Percentiles rank a stretch among this genome's conserved stretches.
Conservation (phyloP, 177 flowering plant species). For the Tripterygium wilfordii region DNA sequence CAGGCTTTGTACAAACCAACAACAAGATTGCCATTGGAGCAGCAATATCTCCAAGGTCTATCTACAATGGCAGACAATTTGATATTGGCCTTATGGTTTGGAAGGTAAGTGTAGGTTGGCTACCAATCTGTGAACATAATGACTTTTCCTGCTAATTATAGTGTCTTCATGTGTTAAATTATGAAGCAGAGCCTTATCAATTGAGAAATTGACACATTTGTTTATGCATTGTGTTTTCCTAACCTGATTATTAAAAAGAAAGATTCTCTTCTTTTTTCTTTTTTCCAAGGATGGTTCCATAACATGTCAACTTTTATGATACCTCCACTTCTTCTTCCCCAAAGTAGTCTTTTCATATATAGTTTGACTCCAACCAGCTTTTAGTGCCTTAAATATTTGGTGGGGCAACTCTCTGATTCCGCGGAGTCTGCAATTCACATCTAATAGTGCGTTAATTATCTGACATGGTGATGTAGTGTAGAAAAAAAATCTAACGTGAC, state of each 20-base stretch:
- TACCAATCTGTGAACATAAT: too few species aligned
- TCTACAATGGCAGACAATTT: constrained; percentile 31
- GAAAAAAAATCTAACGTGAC: too few species aligned
- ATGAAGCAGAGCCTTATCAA: too few species aligned
- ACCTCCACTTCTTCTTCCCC: background rate
- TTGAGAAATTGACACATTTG: too few species aligned
- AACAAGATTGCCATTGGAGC: constrained; percentile 46
- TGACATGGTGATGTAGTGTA: too few species aligned
- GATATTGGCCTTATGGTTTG: constrained; percentile 38
- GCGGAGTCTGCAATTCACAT: too few species aligned
- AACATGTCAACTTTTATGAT: background rate
- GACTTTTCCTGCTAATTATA: too few species aligned
- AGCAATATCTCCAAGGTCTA: constrained; percentile 36
- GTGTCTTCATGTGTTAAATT: too few species aligned
- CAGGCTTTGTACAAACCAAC: constrained; percentile 57
- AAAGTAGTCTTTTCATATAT: background rate
- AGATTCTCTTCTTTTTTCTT: constrained; percentile 9
- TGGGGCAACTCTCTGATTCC: too few species aligned
- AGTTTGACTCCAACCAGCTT: constrained; percentile 4
- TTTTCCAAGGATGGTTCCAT: background rate
- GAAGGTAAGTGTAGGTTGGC: too few species aligned
- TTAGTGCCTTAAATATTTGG: background rate
- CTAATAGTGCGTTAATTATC: too few species aligned
- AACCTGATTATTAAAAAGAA: background rate
- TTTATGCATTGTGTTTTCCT: background rate